phyloP scores from a whole-genome alignment of 208 protist genomes.

The Angomonas deanei region DNA sequence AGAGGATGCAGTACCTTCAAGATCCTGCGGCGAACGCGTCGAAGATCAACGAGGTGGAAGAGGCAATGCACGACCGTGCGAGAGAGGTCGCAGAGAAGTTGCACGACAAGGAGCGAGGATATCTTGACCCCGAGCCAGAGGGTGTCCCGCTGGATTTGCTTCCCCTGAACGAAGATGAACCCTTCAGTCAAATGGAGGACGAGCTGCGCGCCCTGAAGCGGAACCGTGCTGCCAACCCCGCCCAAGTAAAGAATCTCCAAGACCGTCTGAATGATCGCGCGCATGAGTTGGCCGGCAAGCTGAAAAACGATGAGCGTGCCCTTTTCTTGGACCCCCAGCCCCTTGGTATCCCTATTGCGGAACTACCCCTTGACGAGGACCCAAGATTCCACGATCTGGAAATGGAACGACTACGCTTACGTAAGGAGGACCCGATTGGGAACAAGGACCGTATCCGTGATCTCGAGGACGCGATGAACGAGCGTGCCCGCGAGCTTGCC shows the following conservation, averaged over 20 bases:
- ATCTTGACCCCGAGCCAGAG: slow-evolving; percentile 35
- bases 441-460: slow-evolving; percentile 28
- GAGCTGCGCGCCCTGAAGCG: slow-evolving; percentile 50
- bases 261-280: slow-evolving; percentile 47
- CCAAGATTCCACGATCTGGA: slow-evolving; percentile 41
- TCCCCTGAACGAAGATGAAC: not conserved
- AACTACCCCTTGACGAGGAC: slow-evolving; percentile 57
- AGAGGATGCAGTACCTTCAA: slow-evolving; percentile 21
- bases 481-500: slow-evolving; percentile 16
- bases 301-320: slow-evolving; percentile 66
- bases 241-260: slow-evolving; percentile 41
- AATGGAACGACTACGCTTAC: slow-evolving; percentile 41
- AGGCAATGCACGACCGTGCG: slow-evolving; percentile 58
- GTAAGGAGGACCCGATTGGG: slow-evolving; percentile 44
- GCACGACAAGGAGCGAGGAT: slow-evolving; percentile 38
- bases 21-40: slow-evolving; percentile 43
- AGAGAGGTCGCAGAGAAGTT: slow-evolving; percentile 48
- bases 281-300: slow-evolving; percentile 51
- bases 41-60: slow-evolving; percentile 61
- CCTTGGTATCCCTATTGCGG: slow-evolving; percentile 29
- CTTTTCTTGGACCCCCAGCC: slow-evolving; percentile 54
- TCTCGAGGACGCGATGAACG: slow-evolving; percentile 15
- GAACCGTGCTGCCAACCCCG: slow-evolving; percentile 24
- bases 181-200: slow-evolving; percentile 12
- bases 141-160: not conserved